Conservation (phyloP, 176 grass and related monocot genomes). For the Triticum monococcum region DNA sequence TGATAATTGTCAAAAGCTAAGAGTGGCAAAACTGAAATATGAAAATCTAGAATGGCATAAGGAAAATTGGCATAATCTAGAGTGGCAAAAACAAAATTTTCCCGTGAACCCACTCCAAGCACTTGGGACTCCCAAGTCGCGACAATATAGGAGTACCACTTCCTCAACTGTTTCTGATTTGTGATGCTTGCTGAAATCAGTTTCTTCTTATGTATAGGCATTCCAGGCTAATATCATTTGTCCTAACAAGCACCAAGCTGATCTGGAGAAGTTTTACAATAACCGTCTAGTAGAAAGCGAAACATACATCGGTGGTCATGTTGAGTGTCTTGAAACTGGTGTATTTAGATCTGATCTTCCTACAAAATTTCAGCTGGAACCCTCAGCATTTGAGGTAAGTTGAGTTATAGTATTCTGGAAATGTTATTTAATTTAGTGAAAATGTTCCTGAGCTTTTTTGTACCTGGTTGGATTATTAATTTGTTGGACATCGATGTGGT, state of each 20-base stretch:
- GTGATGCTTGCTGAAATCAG: conserved; percentile 33
- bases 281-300: conserved; percentile 95
- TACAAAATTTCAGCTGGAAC: conserved; percentile 88
- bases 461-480: conserved; percentile 30
- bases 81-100: too few relatives aligned
- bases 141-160: neutral
- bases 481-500: conserved; percentile 12
- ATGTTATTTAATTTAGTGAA: conserved; percentile 6
- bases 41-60: too few relatives aligned
- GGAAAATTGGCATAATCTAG: too few relatives aligned
- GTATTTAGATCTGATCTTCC: conserved; percentile 99
- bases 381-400: conserved; percentile 78
- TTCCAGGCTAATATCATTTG: conserved; percentile 90
- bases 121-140: neutral
- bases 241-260: conserved; percentile 96
- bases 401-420: conserved; percentile 23
- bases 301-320: conserved; percentile 98
- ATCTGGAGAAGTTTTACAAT: conserved; percentile 87
- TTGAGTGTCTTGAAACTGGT: conserved; percentile 99
- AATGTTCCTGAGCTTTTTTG: neutral
- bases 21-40: too few relatives aligned
- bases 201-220: conserved; percentile 64
- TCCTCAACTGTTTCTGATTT: neutral
- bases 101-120: neutral
- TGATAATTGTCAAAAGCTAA: too few relatives aligned